Evolutionary conservation across 306 rosid species (phyloP).

Genomic region (Dicorynia guianensis): DNA sequence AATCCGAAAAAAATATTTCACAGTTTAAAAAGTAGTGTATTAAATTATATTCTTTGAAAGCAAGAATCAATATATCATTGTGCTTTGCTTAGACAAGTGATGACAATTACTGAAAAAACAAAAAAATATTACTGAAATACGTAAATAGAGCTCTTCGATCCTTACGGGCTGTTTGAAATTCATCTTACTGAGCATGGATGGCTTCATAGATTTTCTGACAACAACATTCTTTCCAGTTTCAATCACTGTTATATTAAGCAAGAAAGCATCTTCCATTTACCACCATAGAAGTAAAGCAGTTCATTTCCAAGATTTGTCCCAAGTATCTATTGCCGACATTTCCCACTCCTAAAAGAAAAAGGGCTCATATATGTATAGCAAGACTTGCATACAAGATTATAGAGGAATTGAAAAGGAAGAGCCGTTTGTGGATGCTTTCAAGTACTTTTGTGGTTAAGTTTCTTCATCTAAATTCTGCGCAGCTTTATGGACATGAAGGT

Average conservation of each 20-base stretch:
- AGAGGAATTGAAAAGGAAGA: too few species aligned
- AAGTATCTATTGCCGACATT: not conserved
- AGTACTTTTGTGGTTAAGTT: too few species aligned
- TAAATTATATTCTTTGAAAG: not conserved
- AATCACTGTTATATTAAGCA: not conserved
- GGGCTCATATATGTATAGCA: not conserved
- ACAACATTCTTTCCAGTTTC: not conserved
- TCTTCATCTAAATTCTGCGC: too few species aligned
- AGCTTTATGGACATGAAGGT: too few species aligned
- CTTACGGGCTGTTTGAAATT: not conserved
- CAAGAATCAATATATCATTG: not conserved
- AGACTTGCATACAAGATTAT: not conserved
- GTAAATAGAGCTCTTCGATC: not conserved
- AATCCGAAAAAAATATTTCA: too few species aligned
- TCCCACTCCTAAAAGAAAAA: not conserved
- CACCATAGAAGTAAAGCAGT: not conserved
- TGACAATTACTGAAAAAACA: not conserved
- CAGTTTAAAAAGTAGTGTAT: too few species aligned
- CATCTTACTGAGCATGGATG: not conserved
- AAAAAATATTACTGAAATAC: not conserved
- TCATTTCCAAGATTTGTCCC: not conserved
- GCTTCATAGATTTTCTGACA: not conserved
- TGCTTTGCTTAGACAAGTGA: not conserved
- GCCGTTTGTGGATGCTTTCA: too few species aligned
- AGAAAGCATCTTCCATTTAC: not conserved